Evolutionary conservation across 1,139 yeast genomes (phyloP).

Genomic region (Blastobotrys niveus): DNA sequence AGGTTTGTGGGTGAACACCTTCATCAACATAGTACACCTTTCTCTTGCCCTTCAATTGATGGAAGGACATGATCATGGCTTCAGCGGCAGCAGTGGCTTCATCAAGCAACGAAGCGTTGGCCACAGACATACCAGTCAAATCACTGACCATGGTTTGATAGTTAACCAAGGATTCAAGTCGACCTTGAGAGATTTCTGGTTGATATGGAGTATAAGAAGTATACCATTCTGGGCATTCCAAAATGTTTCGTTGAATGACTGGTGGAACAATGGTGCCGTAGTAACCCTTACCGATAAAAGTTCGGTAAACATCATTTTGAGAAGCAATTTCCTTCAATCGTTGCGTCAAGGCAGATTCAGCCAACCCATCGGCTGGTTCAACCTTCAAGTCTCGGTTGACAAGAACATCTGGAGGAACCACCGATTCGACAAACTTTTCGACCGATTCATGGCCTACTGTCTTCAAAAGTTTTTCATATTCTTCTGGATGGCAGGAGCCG

Average conservation of each 20-base stretch:
- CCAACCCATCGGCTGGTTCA: constrained; percentile 61
- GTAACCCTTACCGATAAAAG: constrained; percentile 91
- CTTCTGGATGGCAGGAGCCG: constrained; percentile 65
- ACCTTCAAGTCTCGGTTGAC: constrained; percentile 60
- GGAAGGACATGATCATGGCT: constrained; percentile 84
- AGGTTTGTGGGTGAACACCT: constrained; percentile 79
- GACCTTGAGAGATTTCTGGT: constrained; percentile 96
- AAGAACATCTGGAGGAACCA: constrained; percentile 73
- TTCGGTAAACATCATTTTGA: constrained; percentile 63
- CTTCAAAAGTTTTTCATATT: constrained; percentile 59
- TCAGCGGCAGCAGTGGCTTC: constrained; percentile 99
- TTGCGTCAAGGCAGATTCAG: constrained; percentile 74
- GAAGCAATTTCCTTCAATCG: constrained; percentile 64
- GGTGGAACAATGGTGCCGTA: constrained; percentile 87
- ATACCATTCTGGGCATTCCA: constrained; percentile 97
- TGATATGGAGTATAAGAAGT: constrained; percentile 98
- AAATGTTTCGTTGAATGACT: constrained; percentile 83
- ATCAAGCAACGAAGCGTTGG: constrained; percentile 89
- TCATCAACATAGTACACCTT: constrained; percentile 64
- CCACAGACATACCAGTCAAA: constrained; percentile 84
- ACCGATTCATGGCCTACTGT: constrained; percentile 62
- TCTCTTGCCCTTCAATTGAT: constrained; percentile 62
- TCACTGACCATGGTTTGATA: constrained; percentile 87
- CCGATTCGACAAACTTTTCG: constrained; percentile 61
- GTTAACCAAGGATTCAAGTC: constrained; percentile 82